Evolutionary conservation across 805 yeast genomes (phyloP).

Genomic region (Blastobotrys americana): DNA sequence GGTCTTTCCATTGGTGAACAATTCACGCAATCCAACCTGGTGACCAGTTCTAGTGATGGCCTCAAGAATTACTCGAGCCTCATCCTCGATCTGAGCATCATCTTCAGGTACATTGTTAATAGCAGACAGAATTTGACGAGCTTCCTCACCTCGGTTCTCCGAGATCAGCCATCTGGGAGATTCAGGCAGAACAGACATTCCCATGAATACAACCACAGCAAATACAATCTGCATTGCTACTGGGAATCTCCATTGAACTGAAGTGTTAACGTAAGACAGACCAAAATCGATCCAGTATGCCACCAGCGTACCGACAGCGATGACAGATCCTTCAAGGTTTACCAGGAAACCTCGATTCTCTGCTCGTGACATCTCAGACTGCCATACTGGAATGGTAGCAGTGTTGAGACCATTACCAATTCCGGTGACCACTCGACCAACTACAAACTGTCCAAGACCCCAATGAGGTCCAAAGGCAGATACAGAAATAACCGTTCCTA

Average conservation of each 20-base stretch:
- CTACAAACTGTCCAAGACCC: constrained; percentile 59
- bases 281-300: constrained; percentile 57
- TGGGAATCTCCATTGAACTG: constrained; percentile 69
- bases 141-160: constrained; percentile 46
- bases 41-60: constrained; percentile 14
- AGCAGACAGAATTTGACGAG: constrained; percentile 44
- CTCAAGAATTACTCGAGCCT: constrained; percentile 17
- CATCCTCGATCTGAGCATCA: constrained; percentile 12
- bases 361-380: constrained; percentile 64
- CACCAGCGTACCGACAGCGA: constrained; percentile 67
- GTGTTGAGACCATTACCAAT: constrained; percentile 72
- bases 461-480: constrained; percentile 22
- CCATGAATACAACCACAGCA: constrained; percentile 50
- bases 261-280: constrained; percentile 44
- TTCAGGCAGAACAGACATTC: constrained; percentile 65
- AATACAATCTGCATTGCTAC: constrained; percentile 60
- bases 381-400: constrained; percentile 80
- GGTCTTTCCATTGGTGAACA: constrained; percentile 44
- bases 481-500: constrained; percentile 61
- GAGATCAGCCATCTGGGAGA: constrained; percentile 78
- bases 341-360: constrained; percentile 63
- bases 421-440: constrained; percentile 69
- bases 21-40: constrained; percentile 16
- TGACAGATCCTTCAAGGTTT: constrained; percentile 62
- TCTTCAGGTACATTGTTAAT: constrained; percentile 23